phyloP scores from a whole-genome alignment of 1,284 basidiomycete genomes.

The Heterobasidion irregulare region DNA sequence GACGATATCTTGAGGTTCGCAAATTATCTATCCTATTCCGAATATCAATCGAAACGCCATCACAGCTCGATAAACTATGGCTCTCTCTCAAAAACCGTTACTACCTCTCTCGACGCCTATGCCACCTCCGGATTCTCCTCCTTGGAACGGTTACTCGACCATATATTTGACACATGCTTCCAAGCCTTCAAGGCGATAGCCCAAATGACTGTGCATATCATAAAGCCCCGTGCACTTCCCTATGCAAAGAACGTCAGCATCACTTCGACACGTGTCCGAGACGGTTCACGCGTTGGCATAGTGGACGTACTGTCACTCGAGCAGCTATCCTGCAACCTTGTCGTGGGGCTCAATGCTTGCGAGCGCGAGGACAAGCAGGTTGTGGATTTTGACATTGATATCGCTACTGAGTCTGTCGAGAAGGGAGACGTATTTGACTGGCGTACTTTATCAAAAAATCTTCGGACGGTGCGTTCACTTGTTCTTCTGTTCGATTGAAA shows the following conservation, averaged over 20 bases:
- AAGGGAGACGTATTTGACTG: constrained; percentile 24
- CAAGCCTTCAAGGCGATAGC: constrained; percentile 27
- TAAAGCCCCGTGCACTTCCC: constrained; percentile 44
- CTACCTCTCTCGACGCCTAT: constrained; percentile 16
- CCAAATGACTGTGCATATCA: constrained; percentile 31
- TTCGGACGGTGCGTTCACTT: constrained; percentile 15
- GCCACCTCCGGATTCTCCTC: constrained; percentile 22
- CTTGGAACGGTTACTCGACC: constrained; percentile 33
- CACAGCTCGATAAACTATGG: constrained; percentile 54
- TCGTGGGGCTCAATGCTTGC: constrained; percentile 69
- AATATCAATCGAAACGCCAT: not conserved
- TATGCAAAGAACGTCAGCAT: constrained; percentile 42
- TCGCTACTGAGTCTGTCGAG: constrained; percentile 14
- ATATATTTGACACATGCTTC: constrained; percentile 35
- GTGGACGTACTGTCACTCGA: constrained; percentile 32
- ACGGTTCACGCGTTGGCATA: constrained; percentile 11
- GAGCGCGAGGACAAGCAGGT: constrained; percentile 66
- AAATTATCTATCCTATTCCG: not conserved
- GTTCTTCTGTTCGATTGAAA: not conserved
- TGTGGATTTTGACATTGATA: constrained; percentile 49
- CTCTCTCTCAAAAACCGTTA: constrained; percentile 29
- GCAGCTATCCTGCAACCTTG: constrained; percentile 45
- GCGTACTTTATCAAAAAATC: constrained; percentile 27
- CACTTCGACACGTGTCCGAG: constrained; percentile 24
- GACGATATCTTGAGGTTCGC: constrained; percentile 40